phyloP scores from a whole-genome alignment of 2,329 filamentous ascomycete species.

The Trichoderma pleuroti region DNA sequence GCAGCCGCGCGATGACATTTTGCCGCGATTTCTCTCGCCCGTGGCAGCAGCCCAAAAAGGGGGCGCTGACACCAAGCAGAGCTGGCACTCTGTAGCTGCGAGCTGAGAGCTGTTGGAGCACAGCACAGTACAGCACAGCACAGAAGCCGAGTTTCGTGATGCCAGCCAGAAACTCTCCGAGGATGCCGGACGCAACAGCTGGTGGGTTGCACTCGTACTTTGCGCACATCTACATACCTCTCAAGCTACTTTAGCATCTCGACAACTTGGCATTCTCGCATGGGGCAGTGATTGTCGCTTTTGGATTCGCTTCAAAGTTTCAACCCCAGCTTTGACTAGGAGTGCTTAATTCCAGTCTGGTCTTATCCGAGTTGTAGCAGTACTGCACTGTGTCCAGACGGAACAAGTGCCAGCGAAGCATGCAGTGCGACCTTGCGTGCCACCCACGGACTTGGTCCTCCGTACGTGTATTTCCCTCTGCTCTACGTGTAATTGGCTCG shows the following conservation, averaged over 20 bases:
- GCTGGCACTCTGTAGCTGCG: not conserved
- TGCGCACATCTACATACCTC: not conserved
- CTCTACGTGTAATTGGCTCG: not conserved
- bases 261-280: not conserved
- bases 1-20: slow-evolving; percentile 9
- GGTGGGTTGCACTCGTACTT: too few relatives aligned
- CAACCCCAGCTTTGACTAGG: not conserved
- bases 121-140: too few relatives aligned
- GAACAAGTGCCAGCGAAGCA: not conserved
- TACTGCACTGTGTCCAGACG: not conserved
- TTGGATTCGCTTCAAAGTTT: not conserved
- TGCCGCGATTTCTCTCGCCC: not conserved
- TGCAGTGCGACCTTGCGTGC: not conserved
- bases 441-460: slow-evolving; percentile 6
- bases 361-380: not conserved
- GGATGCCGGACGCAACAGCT: not conserved
- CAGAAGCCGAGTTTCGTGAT: not conserved
- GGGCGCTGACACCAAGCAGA: not conserved
- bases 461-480: not conserved
- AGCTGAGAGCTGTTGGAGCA: not conserved
- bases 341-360: not conserved
- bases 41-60: not conserved
- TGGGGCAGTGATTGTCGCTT: not conserved
- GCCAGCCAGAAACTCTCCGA: slow-evolving; percentile 10
- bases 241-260: not conserved